A percentile compares a stretch with the other conserved stretches of the same genome.
Conservation (phyloP, 305 asterid genomes). For the Fraxinus greggii region DNA sequence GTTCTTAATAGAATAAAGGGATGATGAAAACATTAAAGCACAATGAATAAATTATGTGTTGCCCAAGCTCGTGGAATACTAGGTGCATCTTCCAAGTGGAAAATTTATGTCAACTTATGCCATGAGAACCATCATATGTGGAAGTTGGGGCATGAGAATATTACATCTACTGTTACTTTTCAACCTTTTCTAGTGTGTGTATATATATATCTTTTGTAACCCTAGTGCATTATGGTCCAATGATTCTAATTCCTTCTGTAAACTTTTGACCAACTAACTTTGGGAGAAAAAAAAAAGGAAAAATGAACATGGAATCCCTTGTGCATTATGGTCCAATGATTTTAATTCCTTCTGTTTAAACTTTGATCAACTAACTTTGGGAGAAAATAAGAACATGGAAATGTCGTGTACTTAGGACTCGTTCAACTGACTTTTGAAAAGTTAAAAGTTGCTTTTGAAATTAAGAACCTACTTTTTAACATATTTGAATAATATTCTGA, state of each 20-base stretch:
- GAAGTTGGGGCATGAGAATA: constrained; percentile 14
- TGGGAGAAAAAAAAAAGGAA: neutral
- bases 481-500: too few relatives aligned
- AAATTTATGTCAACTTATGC: constrained; percentile 12
- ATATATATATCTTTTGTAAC: constrained; percentile 7
- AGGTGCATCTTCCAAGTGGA: neutral
- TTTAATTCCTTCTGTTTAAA: constrained; percentile 29
- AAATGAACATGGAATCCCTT: neutral
- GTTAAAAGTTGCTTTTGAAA: too few relatives aligned
- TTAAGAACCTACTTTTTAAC: neutral
- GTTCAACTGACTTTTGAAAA: too few relatives aligned
- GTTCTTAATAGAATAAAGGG: neutral
- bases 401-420: too few relatives aligned
- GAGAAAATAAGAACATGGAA: neutral
- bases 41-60: neutral
- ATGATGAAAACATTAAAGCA: neutral
- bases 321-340: constrained; percentile 21
- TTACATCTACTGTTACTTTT: constrained; percentile 23
- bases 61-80: neutral
- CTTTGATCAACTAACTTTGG: constrained; percentile 30
- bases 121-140: constrained; percentile 32
- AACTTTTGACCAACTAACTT: constrained; percentile 31
- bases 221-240: constrained; percentile 19
- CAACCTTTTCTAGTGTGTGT: constrained; percentile 20
- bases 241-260: constrained; percentile 30